Base-by-base conservation (phyloP, 768 basidiomycete genomes). In the Piloderma croceum region DNA sequence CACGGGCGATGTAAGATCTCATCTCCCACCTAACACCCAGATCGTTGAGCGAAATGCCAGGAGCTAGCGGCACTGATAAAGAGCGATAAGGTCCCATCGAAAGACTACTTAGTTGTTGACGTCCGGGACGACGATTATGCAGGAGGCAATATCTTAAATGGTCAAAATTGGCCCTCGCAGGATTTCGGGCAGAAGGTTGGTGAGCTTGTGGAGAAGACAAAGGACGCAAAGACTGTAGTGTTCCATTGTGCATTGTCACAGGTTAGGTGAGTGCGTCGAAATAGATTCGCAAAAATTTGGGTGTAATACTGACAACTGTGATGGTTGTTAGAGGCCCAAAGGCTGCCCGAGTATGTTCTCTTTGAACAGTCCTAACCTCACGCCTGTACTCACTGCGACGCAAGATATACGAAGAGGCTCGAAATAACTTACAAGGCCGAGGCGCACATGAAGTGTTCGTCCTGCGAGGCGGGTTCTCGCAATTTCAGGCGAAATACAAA, bases 231-330 rank as follows among this genome's bases (percentile, higher is more conserved):
- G 12, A 58, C 70, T 13, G 63, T 90, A 13, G 65, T 91, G 35
- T 91, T 91, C 55, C 89, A 90, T 53, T 90, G 89, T 53, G 71
- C 74, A 3, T 63, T 83, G 37, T 88, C 85, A 6, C 88, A 90
- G 62, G 68, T 74, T 24, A 73, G 89, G 88, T 88, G 50, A 32
- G 81, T 65, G 36, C 24, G 58, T 52, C 27, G 29, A 35, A 11
- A 5, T 24, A 27, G 24, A 34, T 23, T 20, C 25, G 24, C 15
- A 4, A n/a, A n/a, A n/a, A n/a, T n/a, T n/a, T n/a, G n/a, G n/a
- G n/a, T n/a, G n/a, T n/a, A n/a, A n/a, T n/a, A n/a, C n/a, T n/a
- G n/a, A n/a, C n/a, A n/a, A n/a, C n/a, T n/a, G n/a, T n/a, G n/a
- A n/a, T n/a, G n/a, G n/a, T n/a, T n/a, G n/a, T 34, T 44, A 88